Percentiles rank a stretch among this genome's conserved stretches.
phyloP scores from a whole-genome alignment of 2,329 filamentous ascomycete genomes.

The Macrophomina phaseolina region DNA sequence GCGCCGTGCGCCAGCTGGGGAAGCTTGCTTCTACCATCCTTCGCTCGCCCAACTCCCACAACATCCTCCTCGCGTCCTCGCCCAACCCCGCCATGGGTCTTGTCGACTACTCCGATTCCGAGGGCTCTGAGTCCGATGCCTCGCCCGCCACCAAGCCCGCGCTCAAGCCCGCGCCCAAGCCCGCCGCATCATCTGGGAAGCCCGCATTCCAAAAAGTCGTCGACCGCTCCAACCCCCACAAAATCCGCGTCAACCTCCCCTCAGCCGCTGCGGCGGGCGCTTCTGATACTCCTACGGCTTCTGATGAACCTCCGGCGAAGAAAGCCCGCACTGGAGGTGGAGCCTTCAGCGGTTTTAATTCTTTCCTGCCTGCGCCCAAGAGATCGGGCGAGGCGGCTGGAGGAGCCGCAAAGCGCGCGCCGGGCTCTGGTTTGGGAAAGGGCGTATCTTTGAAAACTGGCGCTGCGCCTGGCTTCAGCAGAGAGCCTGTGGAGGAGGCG shows the following conservation, averaged over 20 bases:
- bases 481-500: constrained; percentile 56
- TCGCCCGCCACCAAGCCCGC: constrained; percentile 39
- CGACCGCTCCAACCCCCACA: constrained; percentile 79
- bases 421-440: constrained; percentile 51
- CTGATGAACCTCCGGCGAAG: constrained; percentile 69
- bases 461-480: constrained; percentile 78
- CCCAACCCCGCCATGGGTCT: constrained; percentile 65
- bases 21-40: constrained; percentile 11
- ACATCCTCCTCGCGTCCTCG: constrained; percentile 9
- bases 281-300: constrained; percentile 32
- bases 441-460: constrained; percentile 82
- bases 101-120: constrained; percentile 83
- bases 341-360: constrained; percentile 81
- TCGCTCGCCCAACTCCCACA: not conserved
- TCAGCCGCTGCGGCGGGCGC: constrained; percentile 46
- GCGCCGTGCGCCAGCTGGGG: constrained; percentile 17
- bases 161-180: constrained; percentile 32
- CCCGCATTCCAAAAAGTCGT: constrained; percentile 79
- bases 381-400: constrained; percentile 43
- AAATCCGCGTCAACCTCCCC: constrained; percentile 82
- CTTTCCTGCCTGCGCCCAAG: constrained; percentile 86
- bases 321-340: constrained; percentile 68
- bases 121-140: constrained; percentile 67
- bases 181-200: constrained; percentile 49
- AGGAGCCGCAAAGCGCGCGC: constrained; percentile 39